phyloP scores from a whole-genome alignment of 208 protist species.

The Leishmania major region DNA sequence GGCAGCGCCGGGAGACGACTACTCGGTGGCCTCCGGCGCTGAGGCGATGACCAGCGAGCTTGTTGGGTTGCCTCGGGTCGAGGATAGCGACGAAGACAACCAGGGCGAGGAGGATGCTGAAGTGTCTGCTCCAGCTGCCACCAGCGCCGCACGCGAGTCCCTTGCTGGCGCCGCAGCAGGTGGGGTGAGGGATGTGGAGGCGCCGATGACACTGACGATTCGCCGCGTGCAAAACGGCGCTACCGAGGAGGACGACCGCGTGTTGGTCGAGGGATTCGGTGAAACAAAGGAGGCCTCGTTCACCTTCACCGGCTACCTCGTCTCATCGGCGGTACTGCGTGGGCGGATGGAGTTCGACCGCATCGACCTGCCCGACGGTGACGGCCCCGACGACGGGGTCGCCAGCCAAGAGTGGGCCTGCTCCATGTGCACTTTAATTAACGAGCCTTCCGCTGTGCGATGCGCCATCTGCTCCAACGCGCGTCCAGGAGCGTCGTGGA shows the following conservation, averaged over 20 bases:
- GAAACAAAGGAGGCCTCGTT: slow-evolving; percentile 57
- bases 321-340: slow-evolving; percentile 39
- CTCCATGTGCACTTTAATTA: slow-evolving; percentile 81
- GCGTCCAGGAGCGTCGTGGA: slow-evolving; percentile 72
- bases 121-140: background rate
- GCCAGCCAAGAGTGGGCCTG: slow-evolving; percentile 69
- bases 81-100: background rate
- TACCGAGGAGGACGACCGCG: slow-evolving; percentile 1
- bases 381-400: slow-evolving; percentile 18
- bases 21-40: slow-evolving; percentile 2
- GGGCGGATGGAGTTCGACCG: slow-evolving; percentile 66
- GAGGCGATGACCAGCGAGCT: background rate
- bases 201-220: slow-evolving; percentile 19
- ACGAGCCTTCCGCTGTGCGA: slow-evolving; percentile 62
- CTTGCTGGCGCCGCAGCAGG: background rate
- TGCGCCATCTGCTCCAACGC: slow-evolving; percentile 86
- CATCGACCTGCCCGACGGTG: slow-evolving; percentile 24
- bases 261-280: slow-evolving; percentile 46
- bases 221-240: background rate
- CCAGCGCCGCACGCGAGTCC: background rate
- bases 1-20: background rate
- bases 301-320: slow-evolving; percentile 43
- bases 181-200: background rate
- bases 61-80: background rate
- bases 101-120: background rate